Percentiles rank a stretch among this genome's conserved stretches.
Evolutionary conservation across 2,329 filamentous ascomycete genomes (phyloP).

Genomic region (Lasiodiplodia sp.): DNA sequence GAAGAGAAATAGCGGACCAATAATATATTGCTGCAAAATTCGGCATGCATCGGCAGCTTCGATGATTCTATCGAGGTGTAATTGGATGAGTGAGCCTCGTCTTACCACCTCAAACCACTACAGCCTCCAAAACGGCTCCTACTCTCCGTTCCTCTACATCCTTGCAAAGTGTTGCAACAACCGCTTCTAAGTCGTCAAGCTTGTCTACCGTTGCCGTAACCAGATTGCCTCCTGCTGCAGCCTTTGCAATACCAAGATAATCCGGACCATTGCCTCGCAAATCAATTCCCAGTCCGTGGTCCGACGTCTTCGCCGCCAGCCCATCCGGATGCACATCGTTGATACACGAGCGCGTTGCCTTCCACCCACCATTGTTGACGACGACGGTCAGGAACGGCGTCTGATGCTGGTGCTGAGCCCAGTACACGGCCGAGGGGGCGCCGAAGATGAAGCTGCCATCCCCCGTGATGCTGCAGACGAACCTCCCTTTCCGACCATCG

Average conservation of each 20-base stretch:
- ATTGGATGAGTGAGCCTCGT: too few relatives aligned
- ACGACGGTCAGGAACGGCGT: constrained; percentile 64
- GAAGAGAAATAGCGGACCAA: too few relatives aligned
- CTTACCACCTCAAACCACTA: background rate
- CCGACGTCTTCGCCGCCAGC: constrained; percentile 3
- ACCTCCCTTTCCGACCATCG: constrained; percentile 29
- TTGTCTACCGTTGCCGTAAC: background rate
- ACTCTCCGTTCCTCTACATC: background rate
- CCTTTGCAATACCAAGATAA: constrained; percentile 11
- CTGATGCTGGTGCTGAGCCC: constrained; percentile 62
- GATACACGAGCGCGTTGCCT: constrained; percentile 7
- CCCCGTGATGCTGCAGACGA: constrained; percentile 63
- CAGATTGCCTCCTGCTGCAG: constrained; percentile 1
- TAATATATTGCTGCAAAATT: too few relatives aligned
- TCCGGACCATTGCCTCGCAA: background rate
- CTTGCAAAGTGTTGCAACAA: background rate
- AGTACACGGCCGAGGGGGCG: constrained; percentile 63
- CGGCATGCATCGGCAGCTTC: too few relatives aligned
- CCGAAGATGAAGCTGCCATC: constrained; percentile 66
- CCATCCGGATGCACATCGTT: constrained; percentile 23
- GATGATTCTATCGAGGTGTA: too few relatives aligned
- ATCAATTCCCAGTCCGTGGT: constrained; percentile 2
- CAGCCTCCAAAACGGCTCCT: constrained; percentile 14
- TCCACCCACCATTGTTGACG: constrained; percentile 62
- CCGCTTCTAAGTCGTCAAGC: background rate